phyloP scores from a whole-genome alignment of 2,329 filamentous ascomycete species.

The Aspergillus floridensis region DNA sequence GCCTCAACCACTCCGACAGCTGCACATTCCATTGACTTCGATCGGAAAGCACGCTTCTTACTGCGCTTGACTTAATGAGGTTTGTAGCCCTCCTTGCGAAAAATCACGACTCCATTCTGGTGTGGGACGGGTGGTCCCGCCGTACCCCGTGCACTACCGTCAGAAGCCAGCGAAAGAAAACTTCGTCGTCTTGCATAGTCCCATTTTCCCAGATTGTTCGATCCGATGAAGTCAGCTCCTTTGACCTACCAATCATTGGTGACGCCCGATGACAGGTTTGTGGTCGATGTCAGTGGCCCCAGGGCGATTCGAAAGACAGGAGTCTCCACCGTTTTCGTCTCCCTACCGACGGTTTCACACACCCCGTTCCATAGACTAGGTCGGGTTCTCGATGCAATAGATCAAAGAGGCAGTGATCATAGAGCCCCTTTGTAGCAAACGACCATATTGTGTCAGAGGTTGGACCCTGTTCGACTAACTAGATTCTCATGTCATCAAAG shows the following conservation, averaged over 20 bases:
- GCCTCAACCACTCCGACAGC: neutral
- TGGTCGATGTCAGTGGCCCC: neutral
- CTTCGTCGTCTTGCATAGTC: neutral
- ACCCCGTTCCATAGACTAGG: neutral
- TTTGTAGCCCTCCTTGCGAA: constrained; percentile 1
- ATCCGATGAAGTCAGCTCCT: constrained; percentile 4
- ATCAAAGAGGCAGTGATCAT: neutral
- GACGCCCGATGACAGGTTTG: neutral
- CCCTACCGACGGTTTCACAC: neutral
- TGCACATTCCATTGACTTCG: neutral
- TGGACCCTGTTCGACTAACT: neutral
- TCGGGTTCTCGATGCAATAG: neutral
- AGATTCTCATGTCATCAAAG: neutral
- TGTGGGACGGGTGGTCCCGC: constrained; percentile 8
- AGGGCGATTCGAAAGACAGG: neutral
- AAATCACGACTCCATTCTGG: constrained; percentile 4
- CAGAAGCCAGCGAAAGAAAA: constrained; percentile 1
- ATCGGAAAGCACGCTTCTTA: neutral
- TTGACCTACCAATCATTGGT: constrained; percentile 4
- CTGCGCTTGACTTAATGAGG: neutral
- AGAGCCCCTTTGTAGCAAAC: no score
- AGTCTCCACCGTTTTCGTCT: neutral
- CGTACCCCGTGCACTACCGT: constrained; percentile 2
- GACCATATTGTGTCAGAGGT: no score
- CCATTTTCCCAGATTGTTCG: neutral